Percentiles rank a stretch among this genome's conserved stretches.
Evolutionary conservation across 2,329 filamentous ascomycete genomes (phyloP).

Genomic region (Chrysosporium keratinophilum): DNA sequence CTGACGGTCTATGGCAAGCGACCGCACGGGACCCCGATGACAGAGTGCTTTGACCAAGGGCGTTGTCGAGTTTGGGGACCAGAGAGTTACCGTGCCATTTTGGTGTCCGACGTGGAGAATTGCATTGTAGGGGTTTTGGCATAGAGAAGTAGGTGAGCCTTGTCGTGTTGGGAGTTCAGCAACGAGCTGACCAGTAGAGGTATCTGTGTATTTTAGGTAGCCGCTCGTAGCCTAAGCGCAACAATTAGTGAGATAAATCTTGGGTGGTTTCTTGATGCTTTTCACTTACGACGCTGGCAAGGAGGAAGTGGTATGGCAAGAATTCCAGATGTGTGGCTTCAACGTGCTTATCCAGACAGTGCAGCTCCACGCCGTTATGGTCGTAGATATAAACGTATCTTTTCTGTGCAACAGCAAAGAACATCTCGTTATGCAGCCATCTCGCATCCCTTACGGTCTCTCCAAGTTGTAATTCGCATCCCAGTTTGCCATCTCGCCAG

Average conservation of each 20-base stretch:
- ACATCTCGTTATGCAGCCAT: slow-evolving; percentile 89
- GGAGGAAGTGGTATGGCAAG: slow-evolving; percentile 86
- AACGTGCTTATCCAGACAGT: slow-evolving; percentile 79
- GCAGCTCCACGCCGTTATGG: slow-evolving; percentile 76
- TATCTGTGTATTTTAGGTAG: slow-evolving; percentile 87
- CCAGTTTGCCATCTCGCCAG: slow-evolving; percentile 83
- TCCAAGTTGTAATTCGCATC: slow-evolving; percentile 79
- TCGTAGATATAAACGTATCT: slow-evolving; percentile 97
- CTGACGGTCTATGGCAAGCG: slow-evolving; percentile 74
- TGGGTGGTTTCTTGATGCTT: background rate
- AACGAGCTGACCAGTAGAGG: slow-evolving; percentile 81
- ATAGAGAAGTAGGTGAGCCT: slow-evolving; percentile 70
- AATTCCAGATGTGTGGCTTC: slow-evolving; percentile 94
- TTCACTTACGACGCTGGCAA: slow-evolving; percentile 65
- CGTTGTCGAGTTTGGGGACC: slow-evolving; percentile 83
- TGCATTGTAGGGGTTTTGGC: slow-evolving; percentile 86
- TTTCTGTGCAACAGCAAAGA: slow-evolving; percentile 92
- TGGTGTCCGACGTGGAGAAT: slow-evolving; percentile 88
- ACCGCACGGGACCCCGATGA: slow-evolving; percentile 78
- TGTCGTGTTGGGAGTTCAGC: slow-evolving; percentile 75
- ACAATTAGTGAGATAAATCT: background rate
- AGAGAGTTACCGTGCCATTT: slow-evolving; percentile 86
- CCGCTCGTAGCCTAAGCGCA: slow-evolving; percentile 58
- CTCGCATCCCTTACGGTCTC: slow-evolving; percentile 83
- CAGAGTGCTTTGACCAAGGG: slow-evolving; percentile 85